Percentiles rank a stretch among this genome's conserved stretches.
Conservation (phyloP, 2,329 filamentous ascomycete species). For the Epichloe baconii region DNA sequence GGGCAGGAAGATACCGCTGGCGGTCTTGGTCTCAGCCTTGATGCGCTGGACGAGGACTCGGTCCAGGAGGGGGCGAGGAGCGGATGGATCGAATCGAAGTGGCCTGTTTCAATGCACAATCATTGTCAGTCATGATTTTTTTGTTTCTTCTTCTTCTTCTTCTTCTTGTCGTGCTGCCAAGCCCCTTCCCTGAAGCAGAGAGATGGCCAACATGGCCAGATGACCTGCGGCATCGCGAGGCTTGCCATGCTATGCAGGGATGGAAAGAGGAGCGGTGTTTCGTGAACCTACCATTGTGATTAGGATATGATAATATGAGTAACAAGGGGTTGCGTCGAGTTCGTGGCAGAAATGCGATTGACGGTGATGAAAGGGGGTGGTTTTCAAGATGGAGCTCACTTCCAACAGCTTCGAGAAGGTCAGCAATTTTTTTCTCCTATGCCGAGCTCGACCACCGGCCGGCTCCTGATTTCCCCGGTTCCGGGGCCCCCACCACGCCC, state of each 20-base stretch:
- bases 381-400: conserved; percentile 18
- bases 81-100: conserved; percentile 89
- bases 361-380: not conserved
- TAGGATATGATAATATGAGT: conserved; percentile 3
- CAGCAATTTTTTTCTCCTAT: conserved; percentile 23
- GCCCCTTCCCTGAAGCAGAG: too few relatives aligned
- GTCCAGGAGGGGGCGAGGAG: conserved; percentile 93
- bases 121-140: too few relatives aligned
- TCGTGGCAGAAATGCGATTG: conserved; percentile 1
- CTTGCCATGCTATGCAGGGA: not conserved
- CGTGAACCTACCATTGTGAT: conserved; percentile 16
- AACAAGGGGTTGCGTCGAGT: not conserved
- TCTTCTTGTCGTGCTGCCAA: not conserved
- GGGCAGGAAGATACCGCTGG: conserved; percentile 92
- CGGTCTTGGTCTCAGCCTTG: conserved; percentile 94
- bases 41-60: conserved; percentile 95
- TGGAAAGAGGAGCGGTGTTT: not conserved
- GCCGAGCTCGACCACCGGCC: conserved; percentile 9
- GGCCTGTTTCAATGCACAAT: conserved; percentile 26
- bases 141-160: not conserved
- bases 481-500: conserved; percentile 10
- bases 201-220: not conserved
- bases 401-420: conserved; percentile 29
- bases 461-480: conserved; percentile 22
- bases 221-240: not conserved